Conservation (phyloP, 2,329 filamentous ascomycete species). For the Botrytis aclada region DNA sequence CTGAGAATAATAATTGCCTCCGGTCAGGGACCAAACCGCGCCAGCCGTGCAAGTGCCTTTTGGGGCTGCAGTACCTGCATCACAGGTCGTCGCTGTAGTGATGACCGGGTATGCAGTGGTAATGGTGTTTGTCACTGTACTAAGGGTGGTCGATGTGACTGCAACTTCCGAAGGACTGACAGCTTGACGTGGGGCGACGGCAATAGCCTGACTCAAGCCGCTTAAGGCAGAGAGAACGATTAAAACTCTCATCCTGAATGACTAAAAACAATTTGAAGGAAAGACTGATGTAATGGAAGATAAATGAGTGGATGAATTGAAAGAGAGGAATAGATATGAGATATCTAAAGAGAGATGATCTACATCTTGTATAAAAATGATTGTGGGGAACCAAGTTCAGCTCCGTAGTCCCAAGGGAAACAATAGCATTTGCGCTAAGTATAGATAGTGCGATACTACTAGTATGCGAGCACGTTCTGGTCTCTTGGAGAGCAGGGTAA, state of each 20-base stretch:
- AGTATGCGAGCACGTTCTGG: not conserved
- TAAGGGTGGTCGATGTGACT: not conserved
- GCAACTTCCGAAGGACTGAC: not conserved
- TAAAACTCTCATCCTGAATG: not conserved
- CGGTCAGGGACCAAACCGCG: not conserved
- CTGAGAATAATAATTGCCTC: constrained; percentile 6
- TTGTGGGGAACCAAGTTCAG: not conserved
- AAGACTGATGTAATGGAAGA: not conserved
- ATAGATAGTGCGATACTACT: not conserved
- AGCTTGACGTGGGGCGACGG: not conserved
- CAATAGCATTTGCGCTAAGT: not conserved
- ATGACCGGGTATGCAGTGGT: not conserved
- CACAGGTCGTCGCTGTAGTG: not conserved
- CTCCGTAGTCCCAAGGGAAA: not conserved
- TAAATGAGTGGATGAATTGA: not conserved
- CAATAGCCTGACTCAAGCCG: not conserved
- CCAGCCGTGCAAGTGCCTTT: not conserved
- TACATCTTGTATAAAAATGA: not conserved
- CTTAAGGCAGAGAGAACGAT: not conserved
- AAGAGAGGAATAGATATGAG: not conserved
- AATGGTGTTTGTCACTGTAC: not conserved
- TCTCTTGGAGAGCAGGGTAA: not conserved
- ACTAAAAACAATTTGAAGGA: not conserved
- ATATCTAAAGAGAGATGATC: not conserved
- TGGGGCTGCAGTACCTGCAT: not conserved